A percentile compares a stretch with the other conserved stretches of the same genome.
Evolutionary conservation across 768 basidiomycete species (phyloP).

Genomic region (Termitomyces sp.): DNA sequence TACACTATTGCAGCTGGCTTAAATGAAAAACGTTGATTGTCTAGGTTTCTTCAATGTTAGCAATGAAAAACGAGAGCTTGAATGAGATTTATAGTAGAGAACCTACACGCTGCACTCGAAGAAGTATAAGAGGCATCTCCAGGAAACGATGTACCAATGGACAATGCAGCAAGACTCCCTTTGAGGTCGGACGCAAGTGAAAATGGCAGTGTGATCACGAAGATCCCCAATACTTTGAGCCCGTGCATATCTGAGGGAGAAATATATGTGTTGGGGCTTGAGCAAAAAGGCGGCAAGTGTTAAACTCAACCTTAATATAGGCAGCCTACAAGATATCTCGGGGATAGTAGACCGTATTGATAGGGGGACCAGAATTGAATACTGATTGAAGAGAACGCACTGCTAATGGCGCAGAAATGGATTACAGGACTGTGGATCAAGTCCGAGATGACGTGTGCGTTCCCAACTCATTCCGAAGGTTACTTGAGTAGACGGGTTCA

Average conservation of each 20-base stretch:
- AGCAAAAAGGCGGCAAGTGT: too few species aligned
- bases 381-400: background rate
- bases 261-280: background rate
- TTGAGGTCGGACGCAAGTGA: slow-evolving; percentile 4
- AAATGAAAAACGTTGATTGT: slow-evolving; percentile 33
- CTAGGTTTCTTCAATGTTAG: slow-evolving; percentile 15
- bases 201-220: background rate
- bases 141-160: slow-evolving; percentile 15
- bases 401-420: background rate
- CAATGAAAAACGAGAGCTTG: background rate
- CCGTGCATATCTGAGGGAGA: background rate
- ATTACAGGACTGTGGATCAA: background rate
- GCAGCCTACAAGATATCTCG: background rate
- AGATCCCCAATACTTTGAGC: background rate
- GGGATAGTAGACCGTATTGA: background rate
- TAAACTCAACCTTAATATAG: background rate
- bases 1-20: slow-evolving; percentile 32
- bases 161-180: slow-evolving; percentile 4
- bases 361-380: background rate
- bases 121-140: slow-evolving; percentile 14
- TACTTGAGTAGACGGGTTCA: background rate
- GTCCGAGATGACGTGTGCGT: background rate
- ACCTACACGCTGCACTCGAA: slow-evolving; percentile 15
- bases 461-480: background rate
- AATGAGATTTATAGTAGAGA: background rate